phyloP scores from a whole-genome alignment of 169 alveolate species.

The Miamiensis avidus region DNA sequence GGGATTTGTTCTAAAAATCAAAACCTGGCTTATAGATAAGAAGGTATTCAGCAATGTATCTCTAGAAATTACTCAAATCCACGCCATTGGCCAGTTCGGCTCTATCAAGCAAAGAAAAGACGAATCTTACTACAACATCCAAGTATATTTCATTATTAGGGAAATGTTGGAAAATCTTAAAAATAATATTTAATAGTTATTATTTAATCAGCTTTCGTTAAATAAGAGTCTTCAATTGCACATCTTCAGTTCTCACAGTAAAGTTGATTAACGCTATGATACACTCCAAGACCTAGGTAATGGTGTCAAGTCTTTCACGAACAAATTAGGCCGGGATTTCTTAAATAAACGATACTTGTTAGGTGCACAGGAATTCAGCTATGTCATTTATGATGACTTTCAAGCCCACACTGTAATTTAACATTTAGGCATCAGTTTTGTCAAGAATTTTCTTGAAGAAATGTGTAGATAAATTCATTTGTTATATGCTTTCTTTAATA shows the following conservation, averaged over 20 bases:
- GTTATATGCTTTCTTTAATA: not conserved
- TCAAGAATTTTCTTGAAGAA: too few relatives aligned
- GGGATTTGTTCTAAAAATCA: not conserved
- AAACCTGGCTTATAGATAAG: not conserved
- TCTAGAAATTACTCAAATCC: not conserved
- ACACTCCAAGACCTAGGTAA: not conserved
- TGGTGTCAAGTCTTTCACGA: not conserved
- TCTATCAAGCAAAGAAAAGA: not conserved
- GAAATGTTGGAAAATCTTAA: not conserved
- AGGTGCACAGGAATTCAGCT: not conserved
- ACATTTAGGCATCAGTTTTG: not conserved
- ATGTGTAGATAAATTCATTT: not conserved
- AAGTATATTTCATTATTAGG: not conserved
- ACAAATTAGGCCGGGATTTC: not conserved
- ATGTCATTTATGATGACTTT: too few relatives aligned
- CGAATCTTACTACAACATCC: not conserved
- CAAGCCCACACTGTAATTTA: not conserved
- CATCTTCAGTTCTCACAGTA: not conserved
- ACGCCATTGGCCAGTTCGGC: not conserved
- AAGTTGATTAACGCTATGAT: too few relatives aligned
- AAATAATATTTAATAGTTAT: too few relatives aligned
- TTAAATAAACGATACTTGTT: not conserved
- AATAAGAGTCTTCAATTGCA: not conserved
- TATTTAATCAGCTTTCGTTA: not conserved
- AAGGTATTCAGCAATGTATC: not conserved